Percentiles rank a stretch among this genome's conserved stretches.
phyloP scores from a whole-genome alignment of 495 filamentous ascomycete species.

The Penicillium longicatenatum region DNA sequence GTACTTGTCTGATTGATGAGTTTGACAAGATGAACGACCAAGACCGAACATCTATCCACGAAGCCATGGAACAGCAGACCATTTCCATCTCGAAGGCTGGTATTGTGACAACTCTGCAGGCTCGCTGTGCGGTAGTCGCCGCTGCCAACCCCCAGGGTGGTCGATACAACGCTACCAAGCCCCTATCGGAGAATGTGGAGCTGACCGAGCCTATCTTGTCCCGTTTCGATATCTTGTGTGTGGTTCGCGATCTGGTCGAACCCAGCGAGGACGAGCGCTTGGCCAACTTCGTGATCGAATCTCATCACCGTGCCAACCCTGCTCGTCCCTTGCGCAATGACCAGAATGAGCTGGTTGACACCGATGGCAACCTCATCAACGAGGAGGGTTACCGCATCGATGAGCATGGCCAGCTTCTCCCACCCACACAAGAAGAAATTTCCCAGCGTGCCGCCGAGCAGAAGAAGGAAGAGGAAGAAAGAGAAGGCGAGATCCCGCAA shows the following conservation, averaged over 20 bases:
- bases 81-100: constrained; percentile 99
- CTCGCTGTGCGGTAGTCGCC: constrained; percentile 95
- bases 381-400: constrained; percentile 49
- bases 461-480: constrained; percentile 55
- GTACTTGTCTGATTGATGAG: constrained; percentile 96
- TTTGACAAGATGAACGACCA: constrained; percentile 99
- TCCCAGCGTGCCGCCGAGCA: constrained; percentile 38
- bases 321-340: constrained; percentile 53
- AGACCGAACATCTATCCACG: constrained; percentile 96
- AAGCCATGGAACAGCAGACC: constrained; percentile 99
- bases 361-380: constrained; percentile 54
- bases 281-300: constrained; percentile 91
- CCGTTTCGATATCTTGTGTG: constrained; percentile 97
- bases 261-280: constrained; percentile 93
- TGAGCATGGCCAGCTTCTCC: constrained; percentile 36
- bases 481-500: constrained; percentile 83
- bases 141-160: constrained; percentile 97
- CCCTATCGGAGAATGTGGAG: constrained; percentile 94
- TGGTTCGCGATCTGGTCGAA: constrained; percentile 97
- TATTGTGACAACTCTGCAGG: constrained; percentile 96
- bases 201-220: constrained; percentile 97
- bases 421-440: constrained; percentile 38
- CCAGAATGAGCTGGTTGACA: constrained; percentile 62
- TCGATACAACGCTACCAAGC: constrained; percentile 94
- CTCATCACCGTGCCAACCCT: constrained; percentile 88